These are phyloP conservation scores for Trypanosoma avium DNA, from an alignment of 208 protist genomes.

Conservation along the genomic window DNA sequence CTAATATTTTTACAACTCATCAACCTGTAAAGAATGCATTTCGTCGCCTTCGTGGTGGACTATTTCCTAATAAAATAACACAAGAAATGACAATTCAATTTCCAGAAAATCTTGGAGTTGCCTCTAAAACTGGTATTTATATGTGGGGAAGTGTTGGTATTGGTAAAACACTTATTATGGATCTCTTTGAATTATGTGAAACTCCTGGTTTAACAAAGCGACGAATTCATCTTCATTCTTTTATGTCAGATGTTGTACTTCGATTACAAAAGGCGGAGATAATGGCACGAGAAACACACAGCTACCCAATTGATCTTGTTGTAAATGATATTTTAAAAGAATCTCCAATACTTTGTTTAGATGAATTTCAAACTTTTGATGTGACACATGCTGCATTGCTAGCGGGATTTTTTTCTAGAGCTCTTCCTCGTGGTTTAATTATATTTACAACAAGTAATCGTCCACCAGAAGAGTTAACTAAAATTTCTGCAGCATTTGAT, in stretches of 20 bases:
- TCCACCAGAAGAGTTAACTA: constrained; percentile 71
- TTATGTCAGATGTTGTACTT: constrained; percentile 88
- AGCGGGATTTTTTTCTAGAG: constrained; percentile 70
- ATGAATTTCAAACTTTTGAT: constrained; percentile 93
- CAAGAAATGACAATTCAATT: constrained; percentile 35
- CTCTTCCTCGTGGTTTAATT: constrained; percentile 72
- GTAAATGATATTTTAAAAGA: constrained; percentile 69
- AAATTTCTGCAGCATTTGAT: constrained; percentile 63
- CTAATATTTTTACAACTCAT: neutral
- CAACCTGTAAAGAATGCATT: constrained; percentile 3
- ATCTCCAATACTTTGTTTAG: constrained; percentile 88
- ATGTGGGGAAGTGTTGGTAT: constrained; percentile 93
- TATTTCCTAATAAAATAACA: constrained; percentile 26
- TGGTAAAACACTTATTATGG: constrained; percentile 94
- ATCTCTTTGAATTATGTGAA: constrained; percentile 88
- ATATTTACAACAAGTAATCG: constrained; percentile 88
- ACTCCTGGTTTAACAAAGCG: constrained; percentile 69
- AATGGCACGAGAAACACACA: constrained; percentile 20
- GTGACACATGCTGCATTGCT: constrained; percentile 83
- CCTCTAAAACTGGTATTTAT: constrained; percentile 84
- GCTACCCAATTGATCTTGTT: constrained; percentile 71
- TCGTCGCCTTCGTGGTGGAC: neutral
- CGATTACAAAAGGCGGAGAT: constrained; percentile 57
- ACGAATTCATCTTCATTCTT: constrained; percentile 91
- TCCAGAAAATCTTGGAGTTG: constrained; percentile 56